Conservation (phyloP, 805 yeast species). For the Starmerella riodocensis region DNA sequence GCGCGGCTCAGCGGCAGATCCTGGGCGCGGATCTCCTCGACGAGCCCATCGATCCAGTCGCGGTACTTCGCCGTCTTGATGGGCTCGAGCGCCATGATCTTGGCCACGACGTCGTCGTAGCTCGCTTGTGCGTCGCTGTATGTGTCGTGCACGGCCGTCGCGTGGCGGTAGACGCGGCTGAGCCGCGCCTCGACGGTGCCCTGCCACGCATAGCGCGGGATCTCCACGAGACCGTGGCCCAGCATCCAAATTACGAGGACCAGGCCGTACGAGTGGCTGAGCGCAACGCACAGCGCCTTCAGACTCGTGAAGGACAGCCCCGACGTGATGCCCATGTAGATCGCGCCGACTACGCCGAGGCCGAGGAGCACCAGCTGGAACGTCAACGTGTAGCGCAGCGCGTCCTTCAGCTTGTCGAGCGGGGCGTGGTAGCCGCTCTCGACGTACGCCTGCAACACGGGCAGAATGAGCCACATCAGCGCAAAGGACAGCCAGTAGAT, state of each 20-base stretch:
- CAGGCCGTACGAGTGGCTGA: slow-evolving; percentile 65
- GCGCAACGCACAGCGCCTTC: slow-evolving; percentile 56
- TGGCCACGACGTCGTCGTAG: slow-evolving; percentile 49
- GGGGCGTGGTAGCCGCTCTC: slow-evolving; percentile 52
- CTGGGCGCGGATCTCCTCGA: slow-evolving; percentile 29
- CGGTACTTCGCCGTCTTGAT: slow-evolving; percentile 37
- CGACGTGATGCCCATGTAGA: slow-evolving; percentile 45
- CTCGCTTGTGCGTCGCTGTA: slow-evolving; percentile 50
- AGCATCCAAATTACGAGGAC: slow-evolving; percentile 66
- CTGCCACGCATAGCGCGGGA: slow-evolving; percentile 41
- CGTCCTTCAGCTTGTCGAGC: slow-evolving; percentile 38
- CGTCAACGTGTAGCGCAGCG: slow-evolving; percentile 42
- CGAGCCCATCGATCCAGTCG: slow-evolving; percentile 53
- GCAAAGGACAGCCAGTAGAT: slow-evolving; percentile 70
- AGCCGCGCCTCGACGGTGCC: slow-evolving; percentile 30
- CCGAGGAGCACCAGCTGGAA: slow-evolving; percentile 48
- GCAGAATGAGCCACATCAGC: slow-evolving; percentile 67
- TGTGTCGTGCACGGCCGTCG: slow-evolving; percentile 47
- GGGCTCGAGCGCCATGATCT: slow-evolving; percentile 40
- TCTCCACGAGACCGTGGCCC: slow-evolving; percentile 64
- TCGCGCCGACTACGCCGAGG: slow-evolving; percentile 39
- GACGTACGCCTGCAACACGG: slow-evolving; percentile 59
- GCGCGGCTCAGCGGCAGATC: slow-evolving; percentile 16
- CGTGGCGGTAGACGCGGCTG: slow-evolving; percentile 35
- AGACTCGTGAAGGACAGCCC: slow-evolving; percentile 45